Evolutionary conservation across 2,329 filamentous ascomycete genomes (phyloP).

Genomic region (Aureobasidium sp.): DNA sequence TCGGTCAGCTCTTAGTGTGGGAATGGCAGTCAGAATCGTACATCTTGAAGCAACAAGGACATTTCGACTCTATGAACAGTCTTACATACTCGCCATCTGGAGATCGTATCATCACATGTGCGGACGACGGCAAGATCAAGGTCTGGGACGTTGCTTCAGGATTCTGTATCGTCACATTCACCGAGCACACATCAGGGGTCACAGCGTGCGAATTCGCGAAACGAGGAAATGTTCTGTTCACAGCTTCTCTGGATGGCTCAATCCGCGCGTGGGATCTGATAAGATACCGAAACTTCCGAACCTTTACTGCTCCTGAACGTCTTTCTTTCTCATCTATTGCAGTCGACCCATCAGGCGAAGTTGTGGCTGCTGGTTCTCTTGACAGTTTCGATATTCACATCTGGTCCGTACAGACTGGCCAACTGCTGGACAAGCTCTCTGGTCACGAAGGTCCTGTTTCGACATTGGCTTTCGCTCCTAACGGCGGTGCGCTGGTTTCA

Average conservation of each 20-base stretch:
- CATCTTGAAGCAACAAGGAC: conserved; percentile 94
- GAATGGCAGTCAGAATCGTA: conserved; percentile 99
- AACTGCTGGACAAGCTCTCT: conserved; percentile 79
- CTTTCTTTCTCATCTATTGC: conserved; percentile 90
- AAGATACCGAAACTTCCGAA: conserved; percentile 92
- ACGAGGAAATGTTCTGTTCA: conserved; percentile 92
- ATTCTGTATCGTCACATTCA: conserved; percentile 97
- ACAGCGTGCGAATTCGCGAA: conserved; percentile 93
- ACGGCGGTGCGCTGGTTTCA: conserved; percentile 74
- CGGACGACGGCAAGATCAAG: conserved; percentile 97
- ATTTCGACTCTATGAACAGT: conserved; percentile 92
- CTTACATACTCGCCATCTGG: conserved; percentile 91
- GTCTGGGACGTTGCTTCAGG: conserved; percentile 96
- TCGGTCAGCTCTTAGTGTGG: conserved; percentile 96
- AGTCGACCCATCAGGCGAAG: conserved; percentile 94
- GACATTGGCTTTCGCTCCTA: conserved; percentile 77
- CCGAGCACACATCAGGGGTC: conserved; percentile 89
- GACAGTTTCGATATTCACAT: conserved; percentile 97
- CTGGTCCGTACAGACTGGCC: conserved; percentile 97
- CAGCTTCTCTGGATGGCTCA: conserved; percentile 87
- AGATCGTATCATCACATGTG: conserved; percentile 82
- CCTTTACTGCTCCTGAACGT: conserved; percentile 87
- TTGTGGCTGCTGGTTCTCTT: conserved; percentile 87
- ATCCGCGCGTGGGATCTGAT: conserved; percentile 94
- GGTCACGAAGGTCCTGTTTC: conserved; percentile 94